Evolutionary conservation across 2,329 filamentous ascomycete genomes (phyloP).

Genomic region (Colletotrichum echinochloae): DNA sequence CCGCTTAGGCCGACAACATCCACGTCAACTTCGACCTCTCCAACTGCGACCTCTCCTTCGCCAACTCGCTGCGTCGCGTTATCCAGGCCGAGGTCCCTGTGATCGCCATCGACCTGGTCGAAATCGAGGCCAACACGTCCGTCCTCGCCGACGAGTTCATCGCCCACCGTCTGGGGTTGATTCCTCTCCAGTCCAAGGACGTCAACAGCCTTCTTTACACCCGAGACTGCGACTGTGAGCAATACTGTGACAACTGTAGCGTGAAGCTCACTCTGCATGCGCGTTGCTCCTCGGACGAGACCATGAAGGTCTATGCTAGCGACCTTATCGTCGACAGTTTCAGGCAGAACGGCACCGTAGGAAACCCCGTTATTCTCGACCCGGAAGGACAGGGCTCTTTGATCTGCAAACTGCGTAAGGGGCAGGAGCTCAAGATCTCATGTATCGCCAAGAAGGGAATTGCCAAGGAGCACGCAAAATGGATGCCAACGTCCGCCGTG

Average conservation of each 20-base stretch:
- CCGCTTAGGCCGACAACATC: constrained; percentile 76
- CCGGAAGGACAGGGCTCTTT: constrained; percentile 83
- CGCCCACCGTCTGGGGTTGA: constrained; percentile 88
- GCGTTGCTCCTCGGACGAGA: constrained; percentile 84
- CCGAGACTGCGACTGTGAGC: constrained; percentile 96
- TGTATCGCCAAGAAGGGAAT: constrained; percentile 99
- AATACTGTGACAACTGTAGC: constrained; percentile 92
- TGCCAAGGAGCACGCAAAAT: constrained; percentile 98
- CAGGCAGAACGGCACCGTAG: constrained; percentile 79
- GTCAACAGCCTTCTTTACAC: constrained; percentile 87
- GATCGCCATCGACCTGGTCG: constrained; percentile 93
- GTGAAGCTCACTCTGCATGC: constrained; percentile 88
- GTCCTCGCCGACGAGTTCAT: constrained; percentile 97
- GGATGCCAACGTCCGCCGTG: constrained; percentile 91
- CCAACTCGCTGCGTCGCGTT: constrained; percentile 90
- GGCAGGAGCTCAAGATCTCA: constrained; percentile 89
- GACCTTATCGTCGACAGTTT: constrained; percentile 81
- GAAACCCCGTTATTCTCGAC: constrained; percentile 86
- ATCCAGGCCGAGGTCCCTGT: constrained; percentile 96
- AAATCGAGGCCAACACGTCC: constrained; percentile 93
- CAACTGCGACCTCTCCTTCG: constrained; percentile 89
- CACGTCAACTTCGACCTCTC: constrained; percentile 93
- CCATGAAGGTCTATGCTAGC: constrained; percentile 94
- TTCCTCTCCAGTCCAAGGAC: constrained; percentile 87
- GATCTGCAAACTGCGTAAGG: constrained; percentile 89